Conservation (phyloP, 345 rosid species). For the Cardamine resedifolia region DNA sequence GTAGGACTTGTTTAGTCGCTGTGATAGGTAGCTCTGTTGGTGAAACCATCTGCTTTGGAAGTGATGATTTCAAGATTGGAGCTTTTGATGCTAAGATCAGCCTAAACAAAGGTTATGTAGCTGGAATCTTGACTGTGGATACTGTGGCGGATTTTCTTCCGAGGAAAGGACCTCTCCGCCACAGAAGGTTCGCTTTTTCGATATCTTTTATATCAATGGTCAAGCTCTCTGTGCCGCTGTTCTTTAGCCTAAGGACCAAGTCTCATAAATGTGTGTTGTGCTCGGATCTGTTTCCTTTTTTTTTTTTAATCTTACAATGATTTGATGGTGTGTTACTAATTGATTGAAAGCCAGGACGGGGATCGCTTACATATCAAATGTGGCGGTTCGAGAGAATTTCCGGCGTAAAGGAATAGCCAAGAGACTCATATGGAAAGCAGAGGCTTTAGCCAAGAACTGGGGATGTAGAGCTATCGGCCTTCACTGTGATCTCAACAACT, state of each 20-base stretch:
- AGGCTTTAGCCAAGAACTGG: slow-evolving; percentile 82
- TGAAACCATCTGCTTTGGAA: slow-evolving; percentile 57
- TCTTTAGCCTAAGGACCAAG: neutral
- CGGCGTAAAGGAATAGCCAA: slow-evolving; percentile 85
- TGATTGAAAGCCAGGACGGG: slow-evolving; percentile 59
- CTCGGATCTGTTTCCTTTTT: neutral
- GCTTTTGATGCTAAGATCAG: slow-evolving; percentile 67
- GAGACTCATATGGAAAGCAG: slow-evolving; percentile 74
- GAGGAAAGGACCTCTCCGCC: slow-evolving; percentile 71
- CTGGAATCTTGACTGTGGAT: slow-evolving; percentile 91
- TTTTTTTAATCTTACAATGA: neutral
- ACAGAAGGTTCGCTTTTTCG: slow-evolving; percentile 56
- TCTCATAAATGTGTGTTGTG: neutral
- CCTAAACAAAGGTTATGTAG: slow-evolving; percentile 67
- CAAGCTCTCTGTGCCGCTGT: neutral
- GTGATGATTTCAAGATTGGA: slow-evolving; percentile 66
- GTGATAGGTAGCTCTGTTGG: slow-evolving; percentile 59
- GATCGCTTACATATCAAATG: slow-evolving; percentile 88
- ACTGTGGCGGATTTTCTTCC: slow-evolving; percentile 90
- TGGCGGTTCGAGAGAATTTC: slow-evolving; percentile 77
- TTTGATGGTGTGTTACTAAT: slow-evolving; percentile 7
- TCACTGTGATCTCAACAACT: slow-evolving; percentile 80
- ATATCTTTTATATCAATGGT: neutral
- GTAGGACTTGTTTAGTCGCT: slow-evolving; percentile 79
- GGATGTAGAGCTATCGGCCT: slow-evolving; percentile 80